These are phyloP conservation scores for Gastrolobium bilobum DNA, from an alignment of 306 rosid species.

Conservation along the genomic window DNA sequence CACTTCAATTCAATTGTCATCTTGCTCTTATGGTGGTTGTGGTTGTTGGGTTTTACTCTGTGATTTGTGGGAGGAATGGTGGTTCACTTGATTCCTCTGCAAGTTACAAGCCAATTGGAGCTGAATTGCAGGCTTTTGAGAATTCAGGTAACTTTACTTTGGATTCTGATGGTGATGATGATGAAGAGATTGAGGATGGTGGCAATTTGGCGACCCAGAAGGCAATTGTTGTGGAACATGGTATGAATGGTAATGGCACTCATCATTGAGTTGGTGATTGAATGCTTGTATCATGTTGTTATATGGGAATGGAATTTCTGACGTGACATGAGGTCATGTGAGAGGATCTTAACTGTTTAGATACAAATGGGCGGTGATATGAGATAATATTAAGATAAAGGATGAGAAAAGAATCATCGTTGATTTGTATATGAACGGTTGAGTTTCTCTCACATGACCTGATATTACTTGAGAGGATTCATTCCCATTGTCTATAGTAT, in stretches of 20 bases:
- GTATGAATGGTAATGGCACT: slow-evolving; percentile 65
- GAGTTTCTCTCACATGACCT: no score
- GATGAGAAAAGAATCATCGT: no score
- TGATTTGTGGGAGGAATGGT: slow-evolving; percentile 49
- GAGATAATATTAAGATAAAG: no score
- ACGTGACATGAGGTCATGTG: no score
- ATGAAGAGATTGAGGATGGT: slow-evolving; percentile 53
- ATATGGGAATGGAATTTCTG: no score
- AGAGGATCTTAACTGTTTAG: no score
- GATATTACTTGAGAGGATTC: no score
- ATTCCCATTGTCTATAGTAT: background rate
- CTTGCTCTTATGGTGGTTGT: slow-evolving; percentile 74
- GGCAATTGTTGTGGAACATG: slow-evolving; percentile 50
- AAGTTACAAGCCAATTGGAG: slow-evolving; percentile 64
- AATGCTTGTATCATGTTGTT: slow-evolving; percentile 1
- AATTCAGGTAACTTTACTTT: slow-evolving; percentile 64
- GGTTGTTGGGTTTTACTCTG: slow-evolving; percentile 58
- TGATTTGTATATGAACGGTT: no score
- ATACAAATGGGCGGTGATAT: no score
- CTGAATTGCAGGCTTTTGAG: slow-evolving; percentile 61
- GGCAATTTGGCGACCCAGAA: slow-evolving; percentile 53
- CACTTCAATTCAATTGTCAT: slow-evolving; percentile 95
- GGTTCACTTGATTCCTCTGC: background rate
- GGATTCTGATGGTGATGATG: slow-evolving; percentile 72
- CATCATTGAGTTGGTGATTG: slow-evolving; percentile 48